phyloP scores from a whole-genome alignment of 352 stramenopile species.

The Phytophthora macrochlamydospora region DNA sequence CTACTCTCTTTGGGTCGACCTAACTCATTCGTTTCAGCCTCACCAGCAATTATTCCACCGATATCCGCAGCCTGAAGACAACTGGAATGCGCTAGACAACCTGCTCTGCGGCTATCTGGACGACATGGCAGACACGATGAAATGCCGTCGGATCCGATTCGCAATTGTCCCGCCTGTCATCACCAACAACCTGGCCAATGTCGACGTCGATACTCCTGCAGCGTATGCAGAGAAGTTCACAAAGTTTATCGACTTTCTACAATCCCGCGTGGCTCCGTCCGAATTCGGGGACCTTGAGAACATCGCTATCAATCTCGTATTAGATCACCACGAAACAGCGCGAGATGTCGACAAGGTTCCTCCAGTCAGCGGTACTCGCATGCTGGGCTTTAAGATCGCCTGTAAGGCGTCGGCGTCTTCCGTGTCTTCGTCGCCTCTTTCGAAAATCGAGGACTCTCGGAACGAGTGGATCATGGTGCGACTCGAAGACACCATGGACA shows the following conservation, averaged over 20 bases:
- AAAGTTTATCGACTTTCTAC: conserved; percentile 71
- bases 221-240: conserved; percentile 55
- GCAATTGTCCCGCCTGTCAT: conserved; percentile 53
- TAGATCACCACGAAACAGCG: conserved; percentile 23
- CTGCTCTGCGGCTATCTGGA: conserved; percentile 79
- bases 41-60: conserved; percentile 76
- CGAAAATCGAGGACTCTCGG: conserved; percentile 47
- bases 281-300: conserved; percentile 58
- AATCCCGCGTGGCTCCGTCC: conserved; percentile 54
- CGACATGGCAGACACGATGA: conserved; percentile 73
- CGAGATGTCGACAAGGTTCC: conserved; percentile 6
- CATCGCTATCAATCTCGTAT: conserved; percentile 48
- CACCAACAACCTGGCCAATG: conserved; percentile 3
- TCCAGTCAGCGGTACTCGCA: conserved; percentile 24
- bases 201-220: conserved; percentile 17
- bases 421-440: conserved; percentile 18
- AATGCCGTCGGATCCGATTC: conserved; percentile 77
- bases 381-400: conserved; percentile 58
- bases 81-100: conserved; percentile 82
- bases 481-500: conserved; percentile 64
- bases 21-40: conserved; percentile 71
- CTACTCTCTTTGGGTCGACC: conserved; percentile 74
- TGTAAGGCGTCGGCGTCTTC: conserved; percentile 31
- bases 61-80: conserved; percentile 72
- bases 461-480: conserved; percentile 80